These are phyloP conservation scores for Pseudotulostoma volvatum DNA, from an alignment of 495 filamentous ascomycete genomes.

Conservation along the genomic window DNA sequence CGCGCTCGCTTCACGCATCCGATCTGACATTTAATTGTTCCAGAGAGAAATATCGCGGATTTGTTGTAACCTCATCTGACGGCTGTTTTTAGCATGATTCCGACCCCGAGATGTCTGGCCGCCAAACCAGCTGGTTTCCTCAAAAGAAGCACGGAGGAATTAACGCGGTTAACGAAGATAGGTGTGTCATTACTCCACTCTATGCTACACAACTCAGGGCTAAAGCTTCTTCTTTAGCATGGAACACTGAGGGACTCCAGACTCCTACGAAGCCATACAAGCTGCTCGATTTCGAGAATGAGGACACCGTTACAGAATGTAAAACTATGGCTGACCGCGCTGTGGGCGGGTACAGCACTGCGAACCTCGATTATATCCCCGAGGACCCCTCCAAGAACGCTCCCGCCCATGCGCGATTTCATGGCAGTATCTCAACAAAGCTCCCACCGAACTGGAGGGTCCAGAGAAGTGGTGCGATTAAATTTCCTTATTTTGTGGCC, in stretches of 20 bases:
- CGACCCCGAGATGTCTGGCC: slow-evolving; percentile 32
- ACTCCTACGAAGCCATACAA: slow-evolving; percentile 31
- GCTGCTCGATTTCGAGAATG: slow-evolving; percentile 45
- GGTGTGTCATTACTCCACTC: slow-evolving; percentile 24
- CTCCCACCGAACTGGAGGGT: slow-evolving; percentile 40
- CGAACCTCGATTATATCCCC: slow-evolving; percentile 50
- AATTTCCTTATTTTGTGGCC: too few species aligned
- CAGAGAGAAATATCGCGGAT: too few species aligned
- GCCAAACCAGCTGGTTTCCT: slow-evolving; percentile 36
- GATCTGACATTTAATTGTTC: too few species aligned
- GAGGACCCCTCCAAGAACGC: slow-evolving; percentile 23
- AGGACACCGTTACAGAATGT: slow-evolving; percentile 43
- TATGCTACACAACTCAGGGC: too few species aligned
- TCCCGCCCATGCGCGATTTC: slow-evolving; percentile 55
- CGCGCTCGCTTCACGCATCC: too few species aligned
- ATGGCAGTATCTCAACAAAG: slow-evolving; percentile 74
- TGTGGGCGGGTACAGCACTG: slow-evolving; percentile 70
- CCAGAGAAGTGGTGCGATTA: slow-evolving; percentile 51
- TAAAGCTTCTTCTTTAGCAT: slow-evolving; percentile 23
- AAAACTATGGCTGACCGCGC: slow-evolving; percentile 76
- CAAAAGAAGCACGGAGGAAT: slow-evolving; percentile 46
- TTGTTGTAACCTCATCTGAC: too few species aligned
- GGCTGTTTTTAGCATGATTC: slow-evolving; percentile 24
- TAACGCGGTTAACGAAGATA: slow-evolving; percentile 40
- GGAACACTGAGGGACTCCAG: slow-evolving; percentile 32